Conservation (phyloP, 345 rosid genomes). For the Microthlaspi erraticum region DNA sequence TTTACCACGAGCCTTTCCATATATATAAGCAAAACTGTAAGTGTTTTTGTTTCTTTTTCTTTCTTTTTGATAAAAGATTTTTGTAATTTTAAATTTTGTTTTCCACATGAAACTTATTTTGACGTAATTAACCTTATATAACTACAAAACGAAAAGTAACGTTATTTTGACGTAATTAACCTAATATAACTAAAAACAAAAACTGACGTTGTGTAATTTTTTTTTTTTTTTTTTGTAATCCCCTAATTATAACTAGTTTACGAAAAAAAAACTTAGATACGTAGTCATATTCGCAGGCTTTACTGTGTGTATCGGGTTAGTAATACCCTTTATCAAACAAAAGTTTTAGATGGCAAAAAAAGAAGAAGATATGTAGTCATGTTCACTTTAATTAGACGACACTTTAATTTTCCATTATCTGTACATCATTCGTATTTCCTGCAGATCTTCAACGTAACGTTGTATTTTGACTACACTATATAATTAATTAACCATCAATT, state of each 20-base stretch:
- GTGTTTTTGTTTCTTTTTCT: neutral
- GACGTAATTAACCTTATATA: constrained; percentile 10
- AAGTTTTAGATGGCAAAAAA: no score
- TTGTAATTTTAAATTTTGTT: no score
- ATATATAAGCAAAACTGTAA: constrained; percentile 13
- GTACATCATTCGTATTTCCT: constrained; percentile 14
- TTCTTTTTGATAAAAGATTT: no score
- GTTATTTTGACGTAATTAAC: no score
- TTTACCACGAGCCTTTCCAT: constrained; percentile 13
- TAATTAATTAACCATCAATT: neutral
- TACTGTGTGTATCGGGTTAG: no score
- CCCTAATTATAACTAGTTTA: neutral
- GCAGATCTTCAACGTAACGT: constrained; percentile 18
- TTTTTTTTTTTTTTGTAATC: neutral
- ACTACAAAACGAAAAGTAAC: no score
- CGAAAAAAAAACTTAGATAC: neutral
- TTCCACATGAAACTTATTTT: constrained; percentile 28
- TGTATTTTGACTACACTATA: neutral
- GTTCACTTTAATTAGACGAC: neutral
- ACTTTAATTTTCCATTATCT: neutral
- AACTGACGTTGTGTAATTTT: no score
- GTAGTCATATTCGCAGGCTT: no score
- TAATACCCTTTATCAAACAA: no score
- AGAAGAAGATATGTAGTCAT: no score
- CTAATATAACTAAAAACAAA: no score